phyloP scores from a whole-genome alignment of 2,329 filamentous ascomycete genomes.

The Diaporthe vexans region DNA sequence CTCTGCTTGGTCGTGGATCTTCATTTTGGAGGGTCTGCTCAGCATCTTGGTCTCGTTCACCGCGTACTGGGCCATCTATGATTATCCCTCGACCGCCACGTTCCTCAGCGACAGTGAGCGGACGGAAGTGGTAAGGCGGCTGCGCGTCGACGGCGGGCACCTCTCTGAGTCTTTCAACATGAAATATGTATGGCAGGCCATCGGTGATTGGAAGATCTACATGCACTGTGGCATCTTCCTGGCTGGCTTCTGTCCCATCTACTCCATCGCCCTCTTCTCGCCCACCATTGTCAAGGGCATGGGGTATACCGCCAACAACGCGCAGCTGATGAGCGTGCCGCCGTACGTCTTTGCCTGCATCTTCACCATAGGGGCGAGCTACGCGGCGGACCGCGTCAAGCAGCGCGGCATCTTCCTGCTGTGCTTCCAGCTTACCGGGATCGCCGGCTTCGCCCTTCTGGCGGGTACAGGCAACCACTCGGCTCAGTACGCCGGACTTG shows the following conservation, averaged over 20 bases:
- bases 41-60: slow-evolving; percentile 62
- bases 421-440: slow-evolving; percentile 60
- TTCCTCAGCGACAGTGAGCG: slow-evolving; percentile 63
- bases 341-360: slow-evolving; percentile 71
- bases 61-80: slow-evolving; percentile 59
- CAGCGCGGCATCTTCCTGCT: slow-evolving; percentile 57
- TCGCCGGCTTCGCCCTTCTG: slow-evolving; percentile 61
- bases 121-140: slow-evolving; percentile 57
- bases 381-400: slow-evolving; percentile 50
- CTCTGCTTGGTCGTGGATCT: slow-evolving; percentile 84
- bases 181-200: slow-evolving; percentile 67
- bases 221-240: slow-evolving; percentile 74
- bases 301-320: slow-evolving; percentile 63
- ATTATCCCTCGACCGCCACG: slow-evolving; percentile 68
- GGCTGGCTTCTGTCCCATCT: slow-evolving; percentile 70
- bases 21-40: slow-evolving; percentile 75
- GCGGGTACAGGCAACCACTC: slow-evolving; percentile 52
- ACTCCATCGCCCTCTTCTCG: slow-evolving; percentile 73
- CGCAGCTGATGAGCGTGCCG: slow-evolving; percentile 75
- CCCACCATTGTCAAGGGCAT: slow-evolving; percentile 70
- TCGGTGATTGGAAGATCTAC: slow-evolving; percentile 70
- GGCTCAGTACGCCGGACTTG: slow-evolving; percentile 64
- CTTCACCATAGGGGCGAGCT: slow-evolving; percentile 63
- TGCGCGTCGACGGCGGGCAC: slow-evolving; percentile 58
- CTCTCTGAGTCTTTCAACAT: slow-evolving; percentile 71